phyloP scores from a whole-genome alignment of 306 rosid species.

The Datisca glomerata region DNA sequence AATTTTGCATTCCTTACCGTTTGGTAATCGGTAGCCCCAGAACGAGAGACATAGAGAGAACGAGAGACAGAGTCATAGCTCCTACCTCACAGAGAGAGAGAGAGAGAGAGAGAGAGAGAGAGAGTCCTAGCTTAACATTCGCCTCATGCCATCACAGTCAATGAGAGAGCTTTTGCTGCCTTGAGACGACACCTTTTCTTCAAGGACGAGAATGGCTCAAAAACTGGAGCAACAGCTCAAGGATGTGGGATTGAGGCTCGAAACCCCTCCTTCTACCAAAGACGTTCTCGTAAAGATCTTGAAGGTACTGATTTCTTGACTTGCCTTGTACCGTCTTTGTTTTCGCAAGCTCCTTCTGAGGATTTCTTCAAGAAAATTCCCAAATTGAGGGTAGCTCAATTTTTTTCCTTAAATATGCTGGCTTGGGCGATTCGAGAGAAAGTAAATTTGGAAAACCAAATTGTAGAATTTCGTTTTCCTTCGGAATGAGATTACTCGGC shows the following conservation, averaged over 20 bases:
- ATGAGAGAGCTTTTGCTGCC: slow-evolving; percentile 27
- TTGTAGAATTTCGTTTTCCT: no score
- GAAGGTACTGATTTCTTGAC: slow-evolving; percentile 45
- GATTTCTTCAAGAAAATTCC: not conserved
- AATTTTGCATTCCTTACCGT: slow-evolving; percentile 3
- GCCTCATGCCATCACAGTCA: no score
- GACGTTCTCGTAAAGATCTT: slow-evolving; percentile 76
- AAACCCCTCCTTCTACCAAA: slow-evolving; percentile 54
- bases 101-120: slow-evolving; percentile 5
- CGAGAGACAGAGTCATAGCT: slow-evolving; percentile 2
- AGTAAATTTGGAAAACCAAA: no score
- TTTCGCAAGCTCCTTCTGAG: not conserved
- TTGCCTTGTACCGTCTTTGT: no score
- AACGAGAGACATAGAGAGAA: slow-evolving; percentile 16
- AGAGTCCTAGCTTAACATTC: not conserved
- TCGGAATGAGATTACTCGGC: no score
- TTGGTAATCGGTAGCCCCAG: slow-evolving; percentile 30
- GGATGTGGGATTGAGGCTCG: slow-evolving; percentile 97
- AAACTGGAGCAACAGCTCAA: slow-evolving; percentile 64
- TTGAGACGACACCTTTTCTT: slow-evolving; percentile 25
- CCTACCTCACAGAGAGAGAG: no score
- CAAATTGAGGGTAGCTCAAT: not conserved
- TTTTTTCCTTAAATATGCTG: no score
- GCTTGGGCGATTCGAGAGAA: no score
- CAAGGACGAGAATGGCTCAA: slow-evolving; percentile 35